A percentile compares a stretch with the other conserved stretches of the same genome.
These are phyloP conservation scores for Blastocrithidia nonstop DNA, from an alignment of 208 protist species.

Conservation along the genomic window DNA sequence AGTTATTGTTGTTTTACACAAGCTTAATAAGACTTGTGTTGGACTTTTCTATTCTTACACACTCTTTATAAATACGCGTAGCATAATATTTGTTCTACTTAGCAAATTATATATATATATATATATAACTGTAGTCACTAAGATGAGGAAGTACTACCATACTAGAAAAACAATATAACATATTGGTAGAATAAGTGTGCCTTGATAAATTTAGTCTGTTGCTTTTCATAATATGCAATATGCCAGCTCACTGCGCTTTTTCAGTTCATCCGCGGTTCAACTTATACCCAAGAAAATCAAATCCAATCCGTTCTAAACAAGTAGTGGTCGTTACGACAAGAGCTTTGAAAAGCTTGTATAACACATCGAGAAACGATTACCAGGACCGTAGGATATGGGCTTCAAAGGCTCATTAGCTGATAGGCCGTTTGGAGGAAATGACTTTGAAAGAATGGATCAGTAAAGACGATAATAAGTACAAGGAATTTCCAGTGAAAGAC, in stretches of 20 bases:
- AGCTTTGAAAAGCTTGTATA: constrained; percentile 72
- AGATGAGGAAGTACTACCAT: no score
- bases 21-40: no score
- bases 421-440: constrained; percentile 39
- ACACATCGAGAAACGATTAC: constrained; percentile 35
- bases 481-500: constrained; percentile 29
- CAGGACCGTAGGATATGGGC: constrained; percentile 39
- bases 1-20: no score
- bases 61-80: no score
- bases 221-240: no score
- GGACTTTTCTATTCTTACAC: no score
- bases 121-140: no score
- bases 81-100: no score
- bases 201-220: no score
- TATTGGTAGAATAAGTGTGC: background rate
- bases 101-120: no score
- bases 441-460: constrained; percentile 20
- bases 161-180: no score
- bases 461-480: constrained; percentile 43
- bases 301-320: constrained; percentile 51
- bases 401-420: constrained; percentile 45
- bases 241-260: background rate
- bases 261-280: constrained; percentile 1
- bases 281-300: constrained; percentile 45
- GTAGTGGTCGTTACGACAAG: constrained; percentile 52